Evolutionary conservation across 768 basidiomycete species (phyloP).

Genomic region (Pulveroboletus sp.): DNA sequence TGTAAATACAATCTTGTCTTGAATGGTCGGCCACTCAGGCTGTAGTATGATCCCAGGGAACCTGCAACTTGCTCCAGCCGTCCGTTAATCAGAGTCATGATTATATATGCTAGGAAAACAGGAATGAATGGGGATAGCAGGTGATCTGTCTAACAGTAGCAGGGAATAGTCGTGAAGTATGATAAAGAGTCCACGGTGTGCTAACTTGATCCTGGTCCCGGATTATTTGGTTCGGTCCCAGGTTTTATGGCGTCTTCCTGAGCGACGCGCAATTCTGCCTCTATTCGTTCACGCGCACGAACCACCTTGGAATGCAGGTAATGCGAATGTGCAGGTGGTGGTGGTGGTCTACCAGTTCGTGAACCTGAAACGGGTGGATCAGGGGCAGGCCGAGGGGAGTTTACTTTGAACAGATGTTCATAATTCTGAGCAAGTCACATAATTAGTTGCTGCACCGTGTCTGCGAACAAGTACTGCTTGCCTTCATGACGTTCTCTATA

Average conservation of each 20-base stretch:
- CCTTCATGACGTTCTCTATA: constrained; percentile 71
- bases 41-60: too few species aligned
- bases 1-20: too few species aligned
- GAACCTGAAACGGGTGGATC: constrained; percentile 39
- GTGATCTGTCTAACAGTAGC: constrained; percentile 19
- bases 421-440: constrained; percentile 60
- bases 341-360: constrained; percentile 40
- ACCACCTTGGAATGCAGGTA: constrained; percentile 98
- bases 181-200: not conserved
- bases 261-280: constrained; percentile 64
- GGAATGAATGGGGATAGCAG: constrained; percentile 28
- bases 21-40: too few species aligned
- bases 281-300: constrained; percentile 90
- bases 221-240: constrained; percentile 14
- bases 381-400: constrained; percentile 65
- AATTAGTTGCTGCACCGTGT: constrained; percentile 1
- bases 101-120: constrained; percentile 15
- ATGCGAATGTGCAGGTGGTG: constrained; percentile 64
- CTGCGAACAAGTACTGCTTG: constrained; percentile 30
- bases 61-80: not conserved
- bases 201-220: constrained; percentile 22
- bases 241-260: constrained; percentile 26
- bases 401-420: constrained; percentile 89
- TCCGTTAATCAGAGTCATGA: constrained; percentile 15
- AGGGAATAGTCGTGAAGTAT: constrained; percentile 17